Conservation (phyloP, 2,329 filamentous ascomycete species). For the Bipolaris gigantea region DNA sequence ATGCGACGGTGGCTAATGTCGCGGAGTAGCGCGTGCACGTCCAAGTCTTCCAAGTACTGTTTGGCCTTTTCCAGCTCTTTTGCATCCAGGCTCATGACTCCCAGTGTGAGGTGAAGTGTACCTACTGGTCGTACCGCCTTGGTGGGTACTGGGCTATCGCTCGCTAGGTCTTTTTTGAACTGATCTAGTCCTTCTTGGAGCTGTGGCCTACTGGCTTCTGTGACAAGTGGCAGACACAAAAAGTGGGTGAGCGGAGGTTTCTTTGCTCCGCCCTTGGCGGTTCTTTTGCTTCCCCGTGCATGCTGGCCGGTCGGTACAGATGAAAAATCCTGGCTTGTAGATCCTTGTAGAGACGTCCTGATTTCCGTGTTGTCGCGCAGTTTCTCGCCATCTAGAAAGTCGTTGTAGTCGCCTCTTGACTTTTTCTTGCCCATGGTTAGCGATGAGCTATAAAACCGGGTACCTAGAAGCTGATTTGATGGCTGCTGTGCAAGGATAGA, state of each 20-base stretch:
- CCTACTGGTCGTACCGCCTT: conserved; percentile 75
- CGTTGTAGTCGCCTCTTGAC: conserved; percentile 36
- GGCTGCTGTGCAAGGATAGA: neutral
- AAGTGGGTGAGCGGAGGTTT: conserved; percentile 69
- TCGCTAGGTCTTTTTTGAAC: conserved; percentile 59
- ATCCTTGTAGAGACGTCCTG: conserved; percentile 26
- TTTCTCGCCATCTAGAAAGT: conserved; percentile 41
- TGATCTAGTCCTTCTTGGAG: conserved; percentile 63
- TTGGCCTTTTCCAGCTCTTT: conserved; percentile 53
- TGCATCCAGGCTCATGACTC: conserved; percentile 74
- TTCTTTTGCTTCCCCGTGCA: conserved; percentile 14
- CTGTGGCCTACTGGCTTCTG: conserved; percentile 61
- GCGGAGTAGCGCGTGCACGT: conserved; percentile 42
- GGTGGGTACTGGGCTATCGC: conserved; percentile 54
- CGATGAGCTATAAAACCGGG: neutral
- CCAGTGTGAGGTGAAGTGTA: conserved; percentile 83
- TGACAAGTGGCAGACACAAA: conserved; percentile 73
- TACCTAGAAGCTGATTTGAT: neutral
- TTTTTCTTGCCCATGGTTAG: conserved; percentile 38
- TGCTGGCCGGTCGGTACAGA: conserved; percentile 14
- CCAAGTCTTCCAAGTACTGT: conserved; percentile 46
- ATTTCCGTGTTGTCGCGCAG: conserved; percentile 32
- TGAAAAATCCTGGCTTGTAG: conserved; percentile 14
- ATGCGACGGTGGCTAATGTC: conserved; percentile 18
- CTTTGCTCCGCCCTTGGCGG: conserved; percentile 26